Base-by-base conservation (phyloP, 2,329 filamentous ascomycete genomes). In the Pseudocercospora vitis region DNA sequence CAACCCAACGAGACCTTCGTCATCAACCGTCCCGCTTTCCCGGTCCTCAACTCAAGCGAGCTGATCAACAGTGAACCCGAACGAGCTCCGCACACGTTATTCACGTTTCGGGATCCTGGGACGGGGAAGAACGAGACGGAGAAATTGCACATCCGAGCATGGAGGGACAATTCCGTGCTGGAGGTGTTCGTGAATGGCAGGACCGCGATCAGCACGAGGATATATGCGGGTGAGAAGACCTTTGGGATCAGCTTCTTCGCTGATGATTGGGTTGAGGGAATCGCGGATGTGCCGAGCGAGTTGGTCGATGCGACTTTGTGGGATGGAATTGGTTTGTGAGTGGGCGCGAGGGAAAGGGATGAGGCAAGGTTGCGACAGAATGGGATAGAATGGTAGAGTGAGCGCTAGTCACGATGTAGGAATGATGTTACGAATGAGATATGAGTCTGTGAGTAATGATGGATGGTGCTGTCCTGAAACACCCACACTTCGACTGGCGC, bases 151-250 rank as follows among this genome's bases (percentile, higher is more conserved):
- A 63, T 78, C n/a, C 71, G 67, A 14, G 68, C 71, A 0, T 74
- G 73, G 60, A 72, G 71, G 44, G 75, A 78, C 50, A 66, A 58
- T 18, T 73, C 70, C 18, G 73, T 76, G 4, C 59, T 78, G 2
- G 76, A 78, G 56, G 69, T 78, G 0, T 78, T 77, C 55, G 71
- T 74, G 4, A 78, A 78, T 53, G 69, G 68, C 7, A 65, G 76
- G 8, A 74, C 70, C 11, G 72, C 69, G 2, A 70, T 78, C 12
- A 69, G 71, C 0, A 75, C 76, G 1, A 55, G 64, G 21, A 32
- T 66, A 1, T 64, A 65, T 46, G 62, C 60, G n/a, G 63, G 56
- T 1, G 62, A 65, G 21, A 58, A 61, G 45, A 63, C 55, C 1
- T 57, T 63, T 31, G 62, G 62, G 7, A 52, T 65, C 21, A 40